Evolutionary conservation across 495 filamentous ascomycete species (phyloP).

Genomic region (Neurospora sp.): DNA sequence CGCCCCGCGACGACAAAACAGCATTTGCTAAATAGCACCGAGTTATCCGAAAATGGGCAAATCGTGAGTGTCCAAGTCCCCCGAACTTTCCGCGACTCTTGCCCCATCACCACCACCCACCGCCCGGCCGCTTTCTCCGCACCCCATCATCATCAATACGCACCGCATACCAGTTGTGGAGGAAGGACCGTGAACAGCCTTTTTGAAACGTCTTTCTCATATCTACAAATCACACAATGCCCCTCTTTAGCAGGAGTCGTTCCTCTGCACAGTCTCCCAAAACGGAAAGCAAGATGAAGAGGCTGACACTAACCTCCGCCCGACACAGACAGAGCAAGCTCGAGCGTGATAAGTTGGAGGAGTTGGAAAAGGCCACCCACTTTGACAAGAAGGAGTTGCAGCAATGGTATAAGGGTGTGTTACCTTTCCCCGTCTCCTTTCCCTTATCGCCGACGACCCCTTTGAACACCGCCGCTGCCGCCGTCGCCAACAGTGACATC

Average conservation of each 20-base stretch:
- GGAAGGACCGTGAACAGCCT: neutral
- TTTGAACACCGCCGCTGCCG: neutral
- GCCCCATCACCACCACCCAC: neutral
- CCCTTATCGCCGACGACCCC: neutral
- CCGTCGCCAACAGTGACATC: neutral
- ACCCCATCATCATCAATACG: neutral
- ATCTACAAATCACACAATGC: neutral
- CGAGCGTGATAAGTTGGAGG: conserved; percentile 83
- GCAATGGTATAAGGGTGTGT: conserved; percentile 97
- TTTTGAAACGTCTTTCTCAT: neutral
- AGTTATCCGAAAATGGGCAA: neutral
- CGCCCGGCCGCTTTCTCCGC: neutral
- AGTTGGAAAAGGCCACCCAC: conserved; percentile 91
- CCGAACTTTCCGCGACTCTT: neutral
- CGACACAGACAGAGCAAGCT: conserved; percentile 75
- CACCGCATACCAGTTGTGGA: neutral
- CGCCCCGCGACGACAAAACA: neutral
- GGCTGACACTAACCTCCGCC: conserved; percentile 3
- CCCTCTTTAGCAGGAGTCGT: neutral
- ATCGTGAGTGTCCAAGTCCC: neutral
- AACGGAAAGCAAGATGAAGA: neutral
- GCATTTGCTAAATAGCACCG: neutral
- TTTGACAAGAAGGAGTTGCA: conserved; percentile 99
- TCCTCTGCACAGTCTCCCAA: neutral
- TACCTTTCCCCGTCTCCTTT: neutral